phyloP scores from a whole-genome alignment of 495 filamentous ascomycete genomes.

The Penicillium alfredii region DNA sequence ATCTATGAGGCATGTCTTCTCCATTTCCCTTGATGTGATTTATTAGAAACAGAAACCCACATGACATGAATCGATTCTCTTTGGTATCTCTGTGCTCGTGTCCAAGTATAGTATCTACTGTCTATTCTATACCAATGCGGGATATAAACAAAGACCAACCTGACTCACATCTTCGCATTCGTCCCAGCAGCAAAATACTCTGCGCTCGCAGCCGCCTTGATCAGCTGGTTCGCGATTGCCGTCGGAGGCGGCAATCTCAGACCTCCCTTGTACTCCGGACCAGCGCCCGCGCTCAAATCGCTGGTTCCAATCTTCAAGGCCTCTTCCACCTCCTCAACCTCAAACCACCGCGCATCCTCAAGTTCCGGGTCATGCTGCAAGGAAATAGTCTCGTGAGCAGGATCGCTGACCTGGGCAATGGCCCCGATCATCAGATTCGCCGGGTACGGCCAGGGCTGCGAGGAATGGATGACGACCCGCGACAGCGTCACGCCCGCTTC shows the following conservation, averaged over 20 bases:
- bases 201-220: conserved; percentile 44
- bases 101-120: too few relatives aligned
- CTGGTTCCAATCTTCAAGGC: conserved; percentile 56
- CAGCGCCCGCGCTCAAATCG: conserved; percentile 58
- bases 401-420: conserved; percentile 72
- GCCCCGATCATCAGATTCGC: conserved; percentile 93
- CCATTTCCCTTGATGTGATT: too few relatives aligned
- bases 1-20: conserved; percentile 28
- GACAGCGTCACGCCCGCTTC: conserved; percentile 82
- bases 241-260: conserved; percentile 68
- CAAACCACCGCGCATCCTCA: conserved; percentile 82
- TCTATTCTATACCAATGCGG: conserved; percentile 6
- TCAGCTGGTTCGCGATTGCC: conserved; percentile 75
- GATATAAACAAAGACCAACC: neutral
- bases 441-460: conserved; percentile 88
- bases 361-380: conserved; percentile 87
- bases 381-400: conserved; percentile 71
- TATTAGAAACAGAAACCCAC: too few relatives aligned
- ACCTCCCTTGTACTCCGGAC: conserved; percentile 61
- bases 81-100: conserved; percentile 12
- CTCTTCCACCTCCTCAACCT: conserved; percentile 52
- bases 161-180: conserved; percentile 27
- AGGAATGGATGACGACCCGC: conserved; percentile 83
- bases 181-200: conserved; percentile 41
- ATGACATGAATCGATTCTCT: neutral